Percentiles rank a stretch among this genome's conserved stretches.
phyloP scores from a whole-genome alignment of 2,329 filamentous ascomycete species.

The Dryadomyces sulphureus region DNA sequence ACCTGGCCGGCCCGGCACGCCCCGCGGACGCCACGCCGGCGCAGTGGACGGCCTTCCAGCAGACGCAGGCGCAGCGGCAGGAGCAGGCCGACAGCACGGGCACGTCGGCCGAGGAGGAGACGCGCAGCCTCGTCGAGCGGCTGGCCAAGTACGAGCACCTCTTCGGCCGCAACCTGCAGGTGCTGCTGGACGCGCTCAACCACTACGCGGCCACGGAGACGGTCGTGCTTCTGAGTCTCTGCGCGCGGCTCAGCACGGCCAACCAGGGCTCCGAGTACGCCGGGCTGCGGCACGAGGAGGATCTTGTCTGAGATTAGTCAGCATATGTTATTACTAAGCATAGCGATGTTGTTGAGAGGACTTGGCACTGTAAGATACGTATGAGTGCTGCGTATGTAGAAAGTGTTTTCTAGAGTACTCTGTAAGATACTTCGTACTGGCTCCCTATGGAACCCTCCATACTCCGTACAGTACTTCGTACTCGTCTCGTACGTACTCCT shows the following conservation, averaged over 20 bases:
- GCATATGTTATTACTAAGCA: too few relatives aligned
- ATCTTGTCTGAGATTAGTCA: constrained; percentile 4
- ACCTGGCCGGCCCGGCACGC: constrained; percentile 45
- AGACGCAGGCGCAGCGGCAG: constrained; percentile 24
- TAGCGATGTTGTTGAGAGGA: too few relatives aligned
- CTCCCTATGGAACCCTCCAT: too few relatives aligned
- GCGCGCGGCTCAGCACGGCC: constrained; percentile 66
- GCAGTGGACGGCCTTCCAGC: constrained; percentile 45
- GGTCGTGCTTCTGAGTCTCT: constrained; percentile 79
- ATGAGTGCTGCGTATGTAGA: not conserved
- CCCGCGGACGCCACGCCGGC: constrained; percentile 44
- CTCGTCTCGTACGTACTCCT: too few relatives aligned
- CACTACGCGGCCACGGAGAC: constrained; percentile 97
- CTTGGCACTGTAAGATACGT: not conserved
- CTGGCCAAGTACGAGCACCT: constrained; percentile 86
- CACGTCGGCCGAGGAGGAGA: constrained; percentile 19
- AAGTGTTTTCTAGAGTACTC: not conserved
- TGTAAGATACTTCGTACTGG: not conserved
- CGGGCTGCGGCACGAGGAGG: constrained; percentile 42
- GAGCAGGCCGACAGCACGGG: constrained; percentile 18
- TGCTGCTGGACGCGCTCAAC: constrained; percentile 85
- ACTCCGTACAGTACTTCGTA: too few relatives aligned
- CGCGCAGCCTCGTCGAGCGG: constrained; percentile 55
- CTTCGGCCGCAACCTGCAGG: constrained; percentile 83
- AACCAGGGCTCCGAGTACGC: constrained; percentile 60